These are phyloP conservation scores for Crithidia thermophila DNA, from an alignment of 208 protist genomes.

Conservation along the genomic window DNA sequence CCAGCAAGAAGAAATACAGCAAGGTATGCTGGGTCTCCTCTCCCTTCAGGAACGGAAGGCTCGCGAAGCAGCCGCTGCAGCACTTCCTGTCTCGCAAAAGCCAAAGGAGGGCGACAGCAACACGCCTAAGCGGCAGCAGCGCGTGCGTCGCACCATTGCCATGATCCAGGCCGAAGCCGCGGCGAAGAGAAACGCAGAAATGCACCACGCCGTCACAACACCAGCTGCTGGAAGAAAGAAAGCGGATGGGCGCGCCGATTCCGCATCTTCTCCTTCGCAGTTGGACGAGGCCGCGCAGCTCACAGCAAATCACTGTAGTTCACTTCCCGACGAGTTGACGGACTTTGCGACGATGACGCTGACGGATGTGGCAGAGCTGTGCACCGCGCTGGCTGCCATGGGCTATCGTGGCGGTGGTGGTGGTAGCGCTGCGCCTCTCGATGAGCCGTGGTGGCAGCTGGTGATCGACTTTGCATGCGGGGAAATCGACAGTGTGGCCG, in stretches of 20 bases:
- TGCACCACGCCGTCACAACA: neutral
- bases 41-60: slow-evolving; percentile 56
- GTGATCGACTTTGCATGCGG: slow-evolving; percentile 41
- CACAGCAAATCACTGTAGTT: too few species aligned
- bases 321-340: too few species aligned
- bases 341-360: slow-evolving; percentile 24
- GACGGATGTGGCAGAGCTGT: slow-evolving; percentile 47
- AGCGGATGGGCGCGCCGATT: too few species aligned
- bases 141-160: slow-evolving; percentile 19
- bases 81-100: too few species aligned
- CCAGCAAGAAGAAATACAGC: slow-evolving; percentile 9
- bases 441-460: slow-evolving; percentile 53
- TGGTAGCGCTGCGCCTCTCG: slow-evolving; percentile 4
- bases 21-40: slow-evolving; percentile 40
- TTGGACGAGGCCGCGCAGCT: too few species aligned
- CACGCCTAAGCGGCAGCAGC: neutral
- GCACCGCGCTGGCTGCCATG: slow-evolving; percentile 47
- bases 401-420: slow-evolving; percentile 38
- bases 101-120: neutral
- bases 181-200: too few species aligned
- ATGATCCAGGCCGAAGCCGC: slow-evolving; percentile 3
- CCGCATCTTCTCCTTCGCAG: too few species aligned
- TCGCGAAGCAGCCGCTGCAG: neutral
- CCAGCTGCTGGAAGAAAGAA: too few species aligned
- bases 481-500: slow-evolving; percentile 18